Conservation (phyloP, 2,329 filamentous ascomycete genomes). For the Talaromyces sp. region DNA sequence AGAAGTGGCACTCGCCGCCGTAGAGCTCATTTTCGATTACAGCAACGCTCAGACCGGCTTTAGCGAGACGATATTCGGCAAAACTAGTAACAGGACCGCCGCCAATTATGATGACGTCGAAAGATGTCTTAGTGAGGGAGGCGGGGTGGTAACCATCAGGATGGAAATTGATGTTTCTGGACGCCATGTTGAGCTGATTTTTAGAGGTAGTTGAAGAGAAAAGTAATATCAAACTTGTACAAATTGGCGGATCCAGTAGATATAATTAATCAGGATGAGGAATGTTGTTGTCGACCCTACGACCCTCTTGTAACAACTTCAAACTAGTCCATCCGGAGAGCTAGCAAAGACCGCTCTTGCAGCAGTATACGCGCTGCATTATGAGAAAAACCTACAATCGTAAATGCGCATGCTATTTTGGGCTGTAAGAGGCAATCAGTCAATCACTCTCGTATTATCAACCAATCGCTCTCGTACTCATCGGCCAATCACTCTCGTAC, state of each 20-base stretch:
- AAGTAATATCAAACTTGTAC: no score
- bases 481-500: neutral
- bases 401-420: no score
- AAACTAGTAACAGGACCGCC: neutral
- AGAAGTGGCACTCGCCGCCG: slow-evolving; percentile 1
- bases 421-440: neutral
- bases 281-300: no score
- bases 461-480: neutral
- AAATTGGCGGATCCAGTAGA: no score
- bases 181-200: neutral
- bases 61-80: neutral
- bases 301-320: no score
- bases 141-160: neutral
- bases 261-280: no score
- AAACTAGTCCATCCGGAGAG: no score
- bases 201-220: no score
- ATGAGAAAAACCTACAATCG: no score
- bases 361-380: no score
- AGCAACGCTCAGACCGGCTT: neutral
- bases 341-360: no score
- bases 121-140: neutral
- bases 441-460: neutral
- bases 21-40: slow-evolving; percentile 1
- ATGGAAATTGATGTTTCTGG: neutral
- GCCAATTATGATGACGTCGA: slow-evolving; percentile 3